Conservation (phyloP, 768 basidiomycete species). For the Tremella yokohamensis region DNA sequence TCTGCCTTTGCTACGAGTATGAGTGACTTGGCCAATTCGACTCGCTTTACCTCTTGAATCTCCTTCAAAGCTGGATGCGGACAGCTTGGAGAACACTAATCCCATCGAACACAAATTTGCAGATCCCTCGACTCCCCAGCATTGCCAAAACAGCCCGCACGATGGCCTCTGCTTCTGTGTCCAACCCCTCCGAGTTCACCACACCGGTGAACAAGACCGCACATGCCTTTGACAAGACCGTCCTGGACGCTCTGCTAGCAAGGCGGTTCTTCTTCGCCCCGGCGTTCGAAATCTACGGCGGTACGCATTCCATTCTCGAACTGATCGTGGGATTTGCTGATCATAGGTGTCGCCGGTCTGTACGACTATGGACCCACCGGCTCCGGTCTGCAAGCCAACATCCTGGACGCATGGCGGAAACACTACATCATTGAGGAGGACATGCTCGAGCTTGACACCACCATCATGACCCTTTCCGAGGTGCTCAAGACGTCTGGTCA, state of each 20-base stretch:
- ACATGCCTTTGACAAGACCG: constrained; percentile 79
- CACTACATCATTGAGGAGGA: constrained; percentile 98
- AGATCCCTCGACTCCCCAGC: constrained; percentile 1
- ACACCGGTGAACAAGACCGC: constrained; percentile 69
- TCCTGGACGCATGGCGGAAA: constrained; percentile 91
- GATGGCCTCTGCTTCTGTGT: constrained; percentile 40
- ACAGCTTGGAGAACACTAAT: too few relatives aligned
- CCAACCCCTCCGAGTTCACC: constrained; percentile 32
- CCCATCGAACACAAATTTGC: too few relatives aligned
- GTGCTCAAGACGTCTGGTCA: constrained; percentile 97
- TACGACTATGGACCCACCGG: constrained; percentile 98
- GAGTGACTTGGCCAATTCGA: too few relatives aligned
- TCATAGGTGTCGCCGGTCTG: constrained; percentile 83
- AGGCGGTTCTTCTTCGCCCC: constrained; percentile 96
- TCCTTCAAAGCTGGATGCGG: too few relatives aligned
- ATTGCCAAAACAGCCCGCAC: constrained; percentile 8
- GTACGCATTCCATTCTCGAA: constrained; percentile 54
- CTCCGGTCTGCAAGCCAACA: constrained; percentile 91
- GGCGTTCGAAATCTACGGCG: constrained; percentile 98
- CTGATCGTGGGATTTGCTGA: constrained; percentile 5
- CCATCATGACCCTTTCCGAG: constrained; percentile 90
- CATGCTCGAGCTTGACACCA: constrained; percentile 98
- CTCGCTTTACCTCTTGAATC: too few relatives aligned
- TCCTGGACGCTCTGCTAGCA: constrained; percentile 79
- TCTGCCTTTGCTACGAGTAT: too few relatives aligned